Evolutionary conservation across 768 basidiomycete species (phyloP).

Genomic region (Russula brevipes): DNA sequence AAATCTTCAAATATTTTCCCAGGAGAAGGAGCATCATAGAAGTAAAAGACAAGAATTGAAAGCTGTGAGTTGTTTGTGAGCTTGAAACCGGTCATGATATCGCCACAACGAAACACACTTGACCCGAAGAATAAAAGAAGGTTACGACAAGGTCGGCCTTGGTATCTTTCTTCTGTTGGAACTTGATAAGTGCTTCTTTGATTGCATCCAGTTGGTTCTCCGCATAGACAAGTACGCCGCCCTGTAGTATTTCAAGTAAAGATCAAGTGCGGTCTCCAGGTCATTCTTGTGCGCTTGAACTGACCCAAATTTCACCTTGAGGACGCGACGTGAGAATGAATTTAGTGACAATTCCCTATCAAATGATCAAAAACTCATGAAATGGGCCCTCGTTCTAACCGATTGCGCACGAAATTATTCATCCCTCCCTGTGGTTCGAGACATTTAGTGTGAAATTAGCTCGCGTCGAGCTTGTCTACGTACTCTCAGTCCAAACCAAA

Average conservation of each 20-base stretch:
- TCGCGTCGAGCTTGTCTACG: not conserved
- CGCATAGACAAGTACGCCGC: not conserved
- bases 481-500: constrained; percentile 15
- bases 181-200: not conserved
- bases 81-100: not conserved
- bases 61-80: not conserved
- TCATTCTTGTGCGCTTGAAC: not conserved
- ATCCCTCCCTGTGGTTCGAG: constrained; percentile 7
- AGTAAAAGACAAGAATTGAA: not conserved
- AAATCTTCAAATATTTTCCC: constrained; percentile 24
- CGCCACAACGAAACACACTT: not conserved
- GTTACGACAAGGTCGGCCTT: not conserved
- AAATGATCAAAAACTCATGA: not conserved
- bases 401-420: constrained; percentile 14
- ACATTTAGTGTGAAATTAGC: not conserved
- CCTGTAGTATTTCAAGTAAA: not conserved
- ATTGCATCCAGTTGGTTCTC: not conserved
- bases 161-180: constrained; percentile 7
- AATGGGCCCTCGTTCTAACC: not conserved
- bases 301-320: constrained; percentile 28
- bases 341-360: constrained; percentile 14
- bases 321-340: constrained; percentile 24
- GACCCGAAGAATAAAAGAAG: not conserved
- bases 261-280: not conserved
- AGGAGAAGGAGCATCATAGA: constrained; percentile 25